Base-by-base conservation (phyloP, 1,284 basidiomycete genomes). In the Ceratobasidium sp. region DNA sequence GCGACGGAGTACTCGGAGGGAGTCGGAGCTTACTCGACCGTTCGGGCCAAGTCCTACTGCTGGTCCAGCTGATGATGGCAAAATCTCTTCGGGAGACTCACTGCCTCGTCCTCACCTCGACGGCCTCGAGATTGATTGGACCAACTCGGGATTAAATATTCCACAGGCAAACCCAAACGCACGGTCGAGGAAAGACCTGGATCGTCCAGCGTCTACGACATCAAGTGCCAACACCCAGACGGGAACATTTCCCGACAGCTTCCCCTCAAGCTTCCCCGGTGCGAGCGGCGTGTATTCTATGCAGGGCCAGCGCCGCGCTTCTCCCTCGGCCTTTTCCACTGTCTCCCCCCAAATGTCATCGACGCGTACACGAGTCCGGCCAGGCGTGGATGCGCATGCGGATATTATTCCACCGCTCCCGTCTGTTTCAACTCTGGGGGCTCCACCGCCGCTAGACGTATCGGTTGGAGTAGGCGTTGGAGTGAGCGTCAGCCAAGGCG, bases 301-400 rank as follows among this genome's bases (percentile, higher is more conserved):
- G 53, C 72, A 75, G 18, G 46, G 46, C 20, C 49, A 60, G 13
- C 58, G 46, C 18, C 60, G 60, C 28, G 26, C 55, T 28, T 64
- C 60, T 13, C 60, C 72, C 12, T 60, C 58, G 5, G 64, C 72
- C 10, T 75, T 75, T 44, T 40, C 72, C 7, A 51, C 61, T 28
- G 66, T 75, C 61, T 75, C 72, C 18, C 72, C 72, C 20, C 72
- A 75, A 44, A 64, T 75, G 60, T 75, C 72, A n/a, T 75, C 72
- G 58, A 66, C 72, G 33, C 72, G 72, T 49, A 75, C 72, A 28
- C 72, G 72, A 64, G 49, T 42, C 15, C 60, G 72, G 28, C 72
- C 72, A 42, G 60, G 58, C 49, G 39, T 75, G 20, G 72, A 75
- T 49, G 15, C 61, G 23, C 60, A 46, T 23, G 60, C 72, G 18